A percentile compares a stretch with the other conserved stretches of the same genome.
phyloP scores from a whole-genome alignment of 2,329 filamentous ascomycete genomes.

The Exophiala oligosperma region DNA sequence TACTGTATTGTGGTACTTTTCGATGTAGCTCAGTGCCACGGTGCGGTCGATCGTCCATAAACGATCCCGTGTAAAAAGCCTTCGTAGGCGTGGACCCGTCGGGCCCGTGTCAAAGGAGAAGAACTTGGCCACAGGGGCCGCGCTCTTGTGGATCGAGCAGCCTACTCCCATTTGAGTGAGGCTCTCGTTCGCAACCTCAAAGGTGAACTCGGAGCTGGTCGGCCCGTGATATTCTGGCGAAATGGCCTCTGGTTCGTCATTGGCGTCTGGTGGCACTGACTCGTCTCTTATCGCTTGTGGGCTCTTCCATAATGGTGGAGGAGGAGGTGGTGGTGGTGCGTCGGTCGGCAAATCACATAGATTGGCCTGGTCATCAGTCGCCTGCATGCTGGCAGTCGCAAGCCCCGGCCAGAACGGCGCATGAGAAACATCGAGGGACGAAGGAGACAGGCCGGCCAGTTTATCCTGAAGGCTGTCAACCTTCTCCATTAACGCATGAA shows the following conservation, averaged over 20 bases:
- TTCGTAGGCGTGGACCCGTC: not conserved
- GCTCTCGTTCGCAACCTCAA: slow-evolving; percentile 8
- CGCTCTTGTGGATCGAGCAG: not conserved
- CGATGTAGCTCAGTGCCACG: slow-evolving; percentile 1
- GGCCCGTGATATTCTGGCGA: slow-evolving; percentile 11
- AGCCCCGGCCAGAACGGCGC: no score
- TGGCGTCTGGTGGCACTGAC: not conserved
- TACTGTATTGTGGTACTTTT: slow-evolving; percentile 2
- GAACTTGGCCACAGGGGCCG: no score
- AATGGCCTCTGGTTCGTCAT: not conserved
- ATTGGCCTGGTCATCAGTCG: no score
- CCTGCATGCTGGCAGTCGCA: no score
- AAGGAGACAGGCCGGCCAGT: no score
- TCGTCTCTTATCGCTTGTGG: not conserved
- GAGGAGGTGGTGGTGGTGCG: no score
- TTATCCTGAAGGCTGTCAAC: no score
- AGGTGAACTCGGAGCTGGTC: slow-evolving; percentile 10
- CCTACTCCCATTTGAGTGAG: slow-evolving; percentile 1
- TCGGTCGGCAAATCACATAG: no score
- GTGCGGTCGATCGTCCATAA: slow-evolving; percentile 4
- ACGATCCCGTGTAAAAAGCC: slow-evolving; percentile 3
- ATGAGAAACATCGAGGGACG: no score
- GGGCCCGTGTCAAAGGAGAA: no score
- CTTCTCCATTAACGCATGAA: no score
- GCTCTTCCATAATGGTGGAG: no score